phyloP scores from a whole-genome alignment of 306 rosid genomes.

The Pterocarpus santalinus region DNA sequence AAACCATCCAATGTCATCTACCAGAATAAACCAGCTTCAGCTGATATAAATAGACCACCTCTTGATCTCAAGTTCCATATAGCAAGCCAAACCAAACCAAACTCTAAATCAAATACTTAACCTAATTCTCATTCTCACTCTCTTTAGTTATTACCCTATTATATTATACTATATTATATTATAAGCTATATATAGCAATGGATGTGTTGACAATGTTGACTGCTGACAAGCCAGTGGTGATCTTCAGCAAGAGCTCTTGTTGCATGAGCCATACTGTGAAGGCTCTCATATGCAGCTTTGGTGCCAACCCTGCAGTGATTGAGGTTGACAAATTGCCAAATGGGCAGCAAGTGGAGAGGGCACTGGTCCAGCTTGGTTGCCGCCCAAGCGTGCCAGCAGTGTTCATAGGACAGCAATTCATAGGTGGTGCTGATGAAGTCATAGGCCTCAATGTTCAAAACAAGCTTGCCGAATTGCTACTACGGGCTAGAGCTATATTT shows the following conservation, averaged over 20 bases:
- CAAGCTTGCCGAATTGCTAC: slow-evolving; percentile 65
- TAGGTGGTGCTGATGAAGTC: slow-evolving; percentile 71
- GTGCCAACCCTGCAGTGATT: slow-evolving; percentile 58
- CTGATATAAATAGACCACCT: slow-evolving; percentile 56
- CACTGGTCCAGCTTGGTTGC: slow-evolving; percentile 56
- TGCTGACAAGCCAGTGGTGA: slow-evolving; percentile 73
- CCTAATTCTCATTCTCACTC: neutral
- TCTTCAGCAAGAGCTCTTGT: slow-evolving; percentile 75
- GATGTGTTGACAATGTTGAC: slow-evolving; percentile 62
- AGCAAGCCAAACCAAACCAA: slow-evolving; percentile 42
- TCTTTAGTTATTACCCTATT: neutral
- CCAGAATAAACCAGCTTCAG: slow-evolving; percentile 35
- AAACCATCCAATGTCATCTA: slow-evolving; percentile 37
- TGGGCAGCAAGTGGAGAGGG: slow-evolving; percentile 65
- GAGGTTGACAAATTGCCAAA: slow-evolving; percentile 66
- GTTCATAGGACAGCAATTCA: slow-evolving; percentile 72
- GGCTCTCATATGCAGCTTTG: slow-evolving; percentile 64
- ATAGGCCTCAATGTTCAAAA: slow-evolving; percentile 69
- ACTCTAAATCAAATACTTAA: neutral
- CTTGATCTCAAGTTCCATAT: slow-evolving; percentile 45
- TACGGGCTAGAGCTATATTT: slow-evolving; percentile 67
- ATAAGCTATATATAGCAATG: slow-evolving; percentile 48
- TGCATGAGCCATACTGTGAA: slow-evolving; percentile 61
- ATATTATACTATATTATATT: neutral
- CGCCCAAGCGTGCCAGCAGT: slow-evolving; percentile 77